These are phyloP conservation scores for Aspergillus mulundensis DNA, from an alignment of 495 filamentous ascomycete species.

Conservation along the genomic window DNA sequence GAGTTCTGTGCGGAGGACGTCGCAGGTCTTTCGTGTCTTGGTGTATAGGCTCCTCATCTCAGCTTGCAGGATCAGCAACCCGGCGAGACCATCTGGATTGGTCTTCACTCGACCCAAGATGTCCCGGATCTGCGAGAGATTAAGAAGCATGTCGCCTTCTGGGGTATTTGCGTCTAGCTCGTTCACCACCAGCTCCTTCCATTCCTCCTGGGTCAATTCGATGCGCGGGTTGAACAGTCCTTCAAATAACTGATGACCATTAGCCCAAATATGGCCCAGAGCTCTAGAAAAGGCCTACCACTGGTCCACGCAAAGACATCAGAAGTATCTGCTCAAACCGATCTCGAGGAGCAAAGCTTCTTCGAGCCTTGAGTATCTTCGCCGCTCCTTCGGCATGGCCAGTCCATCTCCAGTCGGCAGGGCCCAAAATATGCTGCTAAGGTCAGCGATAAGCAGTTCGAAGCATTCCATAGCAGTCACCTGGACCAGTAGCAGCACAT, in stretches of 20 bases:
- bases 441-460: constrained; percentile 7
- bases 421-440: constrained; percentile 1
- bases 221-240: constrained; percentile 37
- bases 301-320: constrained; percentile 34
- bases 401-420: not conserved
- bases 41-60: constrained; percentile 28
- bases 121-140: constrained; percentile 25
- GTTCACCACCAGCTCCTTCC: constrained; percentile 30
- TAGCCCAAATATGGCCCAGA: constrained; percentile 1
- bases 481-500: constrained; percentile 39
- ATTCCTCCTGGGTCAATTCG: constrained; percentile 31
- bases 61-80: constrained; percentile 12
- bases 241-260: constrained; percentile 33
- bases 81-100: constrained; percentile 9
- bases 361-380: constrained; percentile 37
- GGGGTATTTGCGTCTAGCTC: constrained; percentile 24
- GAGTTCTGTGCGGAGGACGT: constrained; percentile 12
- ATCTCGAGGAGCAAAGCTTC: constrained; percentile 26
- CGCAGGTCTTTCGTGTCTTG: constrained; percentile 20
- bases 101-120: constrained; percentile 23
- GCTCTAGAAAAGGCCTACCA: constrained; percentile 23
- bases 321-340: constrained; percentile 37
- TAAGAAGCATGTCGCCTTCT: constrained; percentile 29
- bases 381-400: constrained; percentile 42
- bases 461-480: not conserved